These are phyloP conservation scores for Scutellaria barbata DNA, from an alignment of 257 asterid genomes.

Conservation along the genomic window DNA sequence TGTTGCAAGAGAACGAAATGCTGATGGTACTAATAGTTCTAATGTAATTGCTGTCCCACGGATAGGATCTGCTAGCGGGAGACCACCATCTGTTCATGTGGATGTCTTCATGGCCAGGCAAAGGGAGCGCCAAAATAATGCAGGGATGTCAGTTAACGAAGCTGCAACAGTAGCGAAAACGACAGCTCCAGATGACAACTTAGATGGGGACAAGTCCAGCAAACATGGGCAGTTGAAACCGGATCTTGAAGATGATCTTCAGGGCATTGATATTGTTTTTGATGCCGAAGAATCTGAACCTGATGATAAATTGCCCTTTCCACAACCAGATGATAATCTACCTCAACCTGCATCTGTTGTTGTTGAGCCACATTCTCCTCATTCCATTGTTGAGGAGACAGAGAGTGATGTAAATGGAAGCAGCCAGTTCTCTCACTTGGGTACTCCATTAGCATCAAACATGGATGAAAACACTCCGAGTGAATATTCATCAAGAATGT, in stretches of 20 bases:
- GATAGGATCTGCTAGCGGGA: slow-evolving; percentile 78
- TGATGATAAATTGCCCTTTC: slow-evolving; percentile 85
- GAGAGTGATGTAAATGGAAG: slow-evolving; percentile 71
- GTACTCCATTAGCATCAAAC: slow-evolving; percentile 55
- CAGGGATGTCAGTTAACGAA: slow-evolving; percentile 53
- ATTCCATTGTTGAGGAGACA: slow-evolving; percentile 86
- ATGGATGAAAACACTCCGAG: slow-evolving; percentile 68
- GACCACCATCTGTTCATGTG: slow-evolving; percentile 95
- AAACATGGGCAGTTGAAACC: slow-evolving; percentile 67
- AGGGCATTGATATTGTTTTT: slow-evolving; percentile 91
- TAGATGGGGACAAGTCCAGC: slow-evolving; percentile 61
- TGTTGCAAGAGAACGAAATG: slow-evolving; percentile 89
- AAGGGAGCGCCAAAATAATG: slow-evolving; percentile 77
- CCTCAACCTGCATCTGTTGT: slow-evolving; percentile 61
- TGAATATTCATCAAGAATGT: slow-evolving; percentile 82
- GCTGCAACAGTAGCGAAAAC: slow-evolving; percentile 55
- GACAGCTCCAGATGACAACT: slow-evolving; percentile 51
- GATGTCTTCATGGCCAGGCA: slow-evolving; percentile 98
- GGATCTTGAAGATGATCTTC: slow-evolving; percentile 95
- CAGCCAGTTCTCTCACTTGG: slow-evolving; percentile 63
- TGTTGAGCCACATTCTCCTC: slow-evolving; percentile 72
- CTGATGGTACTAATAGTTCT: slow-evolving; percentile 72
- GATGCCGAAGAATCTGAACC: slow-evolving; percentile 95
- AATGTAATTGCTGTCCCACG: slow-evolving; percentile 83
- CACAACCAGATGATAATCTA: slow-evolving; percentile 83